Evolutionary conservation across 1,284 basidiomycete species (phyloP).

Genomic region (Pascua guehoae): DNA sequence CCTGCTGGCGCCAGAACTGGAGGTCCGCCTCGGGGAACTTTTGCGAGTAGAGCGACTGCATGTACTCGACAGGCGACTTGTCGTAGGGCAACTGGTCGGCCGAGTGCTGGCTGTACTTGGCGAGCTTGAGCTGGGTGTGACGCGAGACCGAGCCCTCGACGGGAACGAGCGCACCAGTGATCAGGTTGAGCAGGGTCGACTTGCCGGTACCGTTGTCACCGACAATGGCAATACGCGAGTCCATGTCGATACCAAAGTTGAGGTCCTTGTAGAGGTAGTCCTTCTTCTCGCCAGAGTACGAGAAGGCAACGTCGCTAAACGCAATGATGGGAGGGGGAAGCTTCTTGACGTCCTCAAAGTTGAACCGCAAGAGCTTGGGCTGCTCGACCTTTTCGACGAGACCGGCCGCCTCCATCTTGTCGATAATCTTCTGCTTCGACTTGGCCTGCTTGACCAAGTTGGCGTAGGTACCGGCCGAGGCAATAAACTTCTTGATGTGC

Average conservation of each 20-base stretch:
- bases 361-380: slow-evolving; percentile 74
- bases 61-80: slow-evolving; percentile 88
- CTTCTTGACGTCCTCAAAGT: slow-evolving; percentile 92
- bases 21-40: slow-evolving; percentile 95
- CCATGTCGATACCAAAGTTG: slow-evolving; percentile 84
- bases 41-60: slow-evolving; percentile 71
- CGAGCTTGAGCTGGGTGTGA: slow-evolving; percentile 86
- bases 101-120: slow-evolving; percentile 97
- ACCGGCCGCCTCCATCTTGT: slow-evolving; percentile 99
- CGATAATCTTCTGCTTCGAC: slow-evolving; percentile 99
- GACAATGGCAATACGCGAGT: slow-evolving; percentile 76
- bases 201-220: slow-evolving; percentile 98
- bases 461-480: slow-evolving; percentile 96
- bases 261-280: slow-evolving; percentile 86
- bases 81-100: slow-evolving; percentile 98
- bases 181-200: slow-evolving; percentile 92
- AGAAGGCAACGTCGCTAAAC: slow-evolving; percentile 90
- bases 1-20: slow-evolving; percentile 82
- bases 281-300: slow-evolving; percentile 82
- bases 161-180: slow-evolving; percentile 80
- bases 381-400: slow-evolving; percentile 83
- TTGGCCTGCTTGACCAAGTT: slow-evolving; percentile 98
- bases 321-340: slow-evolving; percentile 97
- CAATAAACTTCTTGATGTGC: slow-evolving; percentile 97
- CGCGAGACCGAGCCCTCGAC: slow-evolving; percentile 80